A percentile compares a stretch with the other conserved stretches of the same genome.
Conservation (phyloP, 73 alveolate species). For the Stentor roeselii region DNA sequence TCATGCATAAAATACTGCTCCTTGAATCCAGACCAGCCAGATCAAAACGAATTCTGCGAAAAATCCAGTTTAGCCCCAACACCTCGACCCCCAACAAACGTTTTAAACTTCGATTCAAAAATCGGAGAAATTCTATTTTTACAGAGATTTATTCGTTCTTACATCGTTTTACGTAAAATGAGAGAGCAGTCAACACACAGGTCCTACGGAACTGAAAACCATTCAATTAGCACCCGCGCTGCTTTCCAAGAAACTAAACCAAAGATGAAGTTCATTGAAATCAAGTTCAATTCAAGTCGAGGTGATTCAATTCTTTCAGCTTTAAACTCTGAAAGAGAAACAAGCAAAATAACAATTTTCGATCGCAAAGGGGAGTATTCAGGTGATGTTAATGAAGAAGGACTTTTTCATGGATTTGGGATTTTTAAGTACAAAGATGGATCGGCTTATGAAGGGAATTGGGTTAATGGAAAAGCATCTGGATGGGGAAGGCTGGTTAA, state of each 20-base stretch:
- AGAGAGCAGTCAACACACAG: not conserved
- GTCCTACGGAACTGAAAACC: not conserved
- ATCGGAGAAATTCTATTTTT: not conserved
- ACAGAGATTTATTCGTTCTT: not conserved
- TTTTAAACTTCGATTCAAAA: not conserved
- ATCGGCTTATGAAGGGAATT: conserved; percentile 40
- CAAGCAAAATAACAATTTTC: not conserved
- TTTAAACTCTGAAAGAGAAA: not conserved
- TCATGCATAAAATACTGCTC: not conserved
- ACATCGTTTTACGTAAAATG: not conserved
- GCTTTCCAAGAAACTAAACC: not conserved
- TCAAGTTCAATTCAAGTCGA: not conserved
- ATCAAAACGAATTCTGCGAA: not conserved
- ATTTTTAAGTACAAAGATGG: conserved; percentile 39
- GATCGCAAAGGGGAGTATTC: not conserved
- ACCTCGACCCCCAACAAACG: not conserved
- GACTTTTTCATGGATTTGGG: conserved; percentile 39
- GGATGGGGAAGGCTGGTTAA: conserved; percentile 61
- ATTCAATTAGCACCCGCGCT: not conserved
- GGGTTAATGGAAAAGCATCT: conserved; percentile 60
- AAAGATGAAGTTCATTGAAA: not conserved
- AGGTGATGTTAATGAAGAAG: not conserved
- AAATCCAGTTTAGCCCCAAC: not conserved
- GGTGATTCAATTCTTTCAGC: not conserved
- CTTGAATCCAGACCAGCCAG: not conserved